Evolutionary conservation across 345 rosid species (phyloP).

Genomic region (Eucalyptus regnans): DNA sequence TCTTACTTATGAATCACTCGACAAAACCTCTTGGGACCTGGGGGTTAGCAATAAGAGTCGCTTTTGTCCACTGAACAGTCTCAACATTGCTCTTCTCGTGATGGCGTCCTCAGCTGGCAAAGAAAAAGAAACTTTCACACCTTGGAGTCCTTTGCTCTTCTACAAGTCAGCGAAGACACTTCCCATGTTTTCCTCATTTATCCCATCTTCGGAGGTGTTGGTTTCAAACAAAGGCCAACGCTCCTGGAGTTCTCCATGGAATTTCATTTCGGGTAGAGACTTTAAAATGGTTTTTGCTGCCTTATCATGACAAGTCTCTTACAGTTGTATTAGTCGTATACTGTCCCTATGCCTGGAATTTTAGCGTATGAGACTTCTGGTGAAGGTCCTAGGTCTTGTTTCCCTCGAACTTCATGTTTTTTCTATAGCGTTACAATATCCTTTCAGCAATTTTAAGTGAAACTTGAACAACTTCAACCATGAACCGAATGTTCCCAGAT

Average conservation of each 20-base stretch:
- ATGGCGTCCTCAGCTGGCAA: not conserved
- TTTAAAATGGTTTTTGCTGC: not conserved
- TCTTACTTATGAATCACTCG: not conserved
- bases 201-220: not conserved
- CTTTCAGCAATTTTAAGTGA: too few species aligned
- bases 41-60: not conserved
- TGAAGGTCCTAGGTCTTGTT: not conserved
- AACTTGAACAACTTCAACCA: not conserved
- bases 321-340: not conserved
- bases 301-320: not conserved
- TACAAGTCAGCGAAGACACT: not conserved
- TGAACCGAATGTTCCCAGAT: not conserved
- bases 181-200: not conserved
- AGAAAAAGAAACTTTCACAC: not conserved
- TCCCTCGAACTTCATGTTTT: not conserved
- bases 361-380: not conserved
- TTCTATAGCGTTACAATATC: too few species aligned
- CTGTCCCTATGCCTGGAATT: not conserved
- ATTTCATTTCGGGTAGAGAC: not conserved
- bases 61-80: not conserved
- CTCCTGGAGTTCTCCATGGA: not conserved
- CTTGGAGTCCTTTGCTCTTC: not conserved
- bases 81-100: not conserved
- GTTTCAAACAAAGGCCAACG: not conserved
- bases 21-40: rapidly evolving